Conservation (phyloP, 2,329 filamentous ascomycete species). For the Colletotrichum neosansevieriae region DNA sequence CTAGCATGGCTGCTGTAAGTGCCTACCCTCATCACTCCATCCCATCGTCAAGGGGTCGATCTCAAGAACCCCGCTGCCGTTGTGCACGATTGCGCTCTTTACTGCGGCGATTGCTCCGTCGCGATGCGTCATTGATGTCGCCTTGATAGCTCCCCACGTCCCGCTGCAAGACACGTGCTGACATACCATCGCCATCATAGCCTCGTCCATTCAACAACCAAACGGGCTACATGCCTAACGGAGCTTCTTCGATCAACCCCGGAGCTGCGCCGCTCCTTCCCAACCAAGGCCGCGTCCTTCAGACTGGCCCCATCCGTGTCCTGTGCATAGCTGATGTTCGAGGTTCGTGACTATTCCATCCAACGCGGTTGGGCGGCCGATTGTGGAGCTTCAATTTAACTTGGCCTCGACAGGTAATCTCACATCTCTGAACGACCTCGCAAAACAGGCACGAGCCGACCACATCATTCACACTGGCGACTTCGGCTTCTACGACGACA, state of each 20-base stretch:
- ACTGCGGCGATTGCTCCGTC: background rate
- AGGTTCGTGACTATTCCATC: constrained; percentile 60
- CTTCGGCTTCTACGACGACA: constrained; percentile 98
- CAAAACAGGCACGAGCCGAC: constrained; percentile 92
- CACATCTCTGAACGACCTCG: constrained; percentile 94
- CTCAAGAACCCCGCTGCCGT: too few species aligned
- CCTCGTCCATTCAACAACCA: constrained; percentile 63
- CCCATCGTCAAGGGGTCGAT: background rate
- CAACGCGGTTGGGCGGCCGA: constrained; percentile 11
- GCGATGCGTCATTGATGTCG: constrained; percentile 12
- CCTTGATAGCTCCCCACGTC: constrained; percentile 30
- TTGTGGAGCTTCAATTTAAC: constrained; percentile 19
- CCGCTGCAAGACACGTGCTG: constrained; percentile 29
- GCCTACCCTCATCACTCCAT: background rate
- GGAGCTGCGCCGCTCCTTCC: constrained; percentile 75
- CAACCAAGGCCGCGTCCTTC: constrained; percentile 75
- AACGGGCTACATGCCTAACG: constrained; percentile 73
- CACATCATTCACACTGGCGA: constrained; percentile 99
- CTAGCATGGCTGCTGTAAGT: constrained; percentile 42
- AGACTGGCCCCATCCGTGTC: constrained; percentile 74
- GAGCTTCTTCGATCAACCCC: constrained; percentile 65
- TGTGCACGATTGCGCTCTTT: background rate
- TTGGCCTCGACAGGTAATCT: constrained; percentile 79
- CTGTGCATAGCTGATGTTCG: constrained; percentile 79
- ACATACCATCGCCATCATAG: constrained; percentile 44